Conservation (phyloP, 805 yeast genomes). For the Isabelozyma heimii region DNA sequence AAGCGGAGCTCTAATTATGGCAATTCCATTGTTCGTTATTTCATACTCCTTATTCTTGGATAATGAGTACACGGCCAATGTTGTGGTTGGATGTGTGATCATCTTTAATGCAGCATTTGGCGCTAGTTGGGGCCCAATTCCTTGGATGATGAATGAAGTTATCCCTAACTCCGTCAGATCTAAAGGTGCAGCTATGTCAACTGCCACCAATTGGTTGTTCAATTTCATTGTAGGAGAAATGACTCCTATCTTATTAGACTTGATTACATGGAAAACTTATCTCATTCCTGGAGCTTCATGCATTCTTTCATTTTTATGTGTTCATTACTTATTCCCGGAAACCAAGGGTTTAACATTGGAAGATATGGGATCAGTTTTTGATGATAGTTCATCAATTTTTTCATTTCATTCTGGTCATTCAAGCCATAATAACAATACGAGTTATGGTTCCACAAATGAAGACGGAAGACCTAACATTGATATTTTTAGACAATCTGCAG, state of each 20-base stretch:
- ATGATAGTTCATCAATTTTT: conserved; percentile 49
- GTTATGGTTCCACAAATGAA: neutral
- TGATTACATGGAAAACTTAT: conserved; percentile 76
- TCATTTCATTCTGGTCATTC: conserved; percentile 36
- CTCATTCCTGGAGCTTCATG: conserved; percentile 80
- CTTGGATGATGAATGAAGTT: conserved; percentile 90
- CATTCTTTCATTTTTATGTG: conserved; percentile 67
- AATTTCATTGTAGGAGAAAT: conserved; percentile 89
- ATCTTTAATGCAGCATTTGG: conserved; percentile 84
- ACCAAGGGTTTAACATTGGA: conserved; percentile 86
- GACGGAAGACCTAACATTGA: neutral
- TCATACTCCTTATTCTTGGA: conserved; percentile 48
- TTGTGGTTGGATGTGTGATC: conserved; percentile 75
- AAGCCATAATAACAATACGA: neutral
- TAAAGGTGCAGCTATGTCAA: conserved; percentile 85
- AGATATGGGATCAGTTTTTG: conserved; percentile 89
- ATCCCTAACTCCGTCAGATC: conserved; percentile 82
- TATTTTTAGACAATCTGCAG: conserved; percentile 29
- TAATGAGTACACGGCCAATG: conserved; percentile 52
- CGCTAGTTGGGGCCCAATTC: conserved; percentile 91
- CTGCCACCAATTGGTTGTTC: conserved; percentile 92
- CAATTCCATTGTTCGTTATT: conserved; percentile 60
- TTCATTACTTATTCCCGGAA: conserved; percentile 76
- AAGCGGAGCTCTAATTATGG: conserved; percentile 80
- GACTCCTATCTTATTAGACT: conserved; percentile 81